Conservation (phyloP, 2,329 filamentous ascomycete genomes). For the Aspergillus terreus region DNA sequence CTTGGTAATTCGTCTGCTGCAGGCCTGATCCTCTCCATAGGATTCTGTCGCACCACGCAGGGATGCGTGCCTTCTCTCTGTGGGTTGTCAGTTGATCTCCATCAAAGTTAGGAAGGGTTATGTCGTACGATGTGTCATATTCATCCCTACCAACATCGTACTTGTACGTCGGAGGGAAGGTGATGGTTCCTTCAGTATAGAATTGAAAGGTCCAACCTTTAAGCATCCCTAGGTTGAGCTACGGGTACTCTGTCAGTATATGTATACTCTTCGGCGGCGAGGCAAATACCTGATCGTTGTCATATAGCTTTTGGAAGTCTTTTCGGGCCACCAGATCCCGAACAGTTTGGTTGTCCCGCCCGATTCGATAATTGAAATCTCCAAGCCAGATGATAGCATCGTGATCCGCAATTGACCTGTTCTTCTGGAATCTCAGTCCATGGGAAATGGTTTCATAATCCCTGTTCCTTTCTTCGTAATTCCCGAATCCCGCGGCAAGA, state of each 20-base stretch:
- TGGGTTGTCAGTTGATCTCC: slow-evolving; percentile 26
- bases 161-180: slow-evolving; percentile 91
- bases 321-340: slow-evolving; percentile 67
- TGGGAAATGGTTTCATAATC: slow-evolving; percentile 88
- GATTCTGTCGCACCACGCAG: slow-evolving; percentile 95
- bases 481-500: slow-evolving; percentile 90
- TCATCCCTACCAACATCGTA: slow-evolving; percentile 83
- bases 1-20: slow-evolving; percentile 76
- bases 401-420: slow-evolving; percentile 87
- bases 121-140: slow-evolving; percentile 81
- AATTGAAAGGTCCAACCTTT: slow-evolving; percentile 83
- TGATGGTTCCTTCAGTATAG: slow-evolving; percentile 86
- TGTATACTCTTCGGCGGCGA: slow-evolving; percentile 1
- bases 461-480: slow-evolving; percentile 92
- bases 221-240: slow-evolving; percentile 95
- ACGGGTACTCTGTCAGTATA: slow-evolving; percentile 11
- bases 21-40: slow-evolving; percentile 81
- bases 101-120: neutral
- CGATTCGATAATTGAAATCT: slow-evolving; percentile 98
- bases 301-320: slow-evolving; percentile 76
- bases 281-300: slow-evolving; percentile 75
- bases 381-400: slow-evolving; percentile 91
- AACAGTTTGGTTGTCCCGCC: slow-evolving; percentile 72
- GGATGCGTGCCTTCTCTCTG: slow-evolving; percentile 87
- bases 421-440: slow-evolving; percentile 85